Evolutionary conservation across 2,329 filamentous ascomycete species (phyloP).

Genomic region (Aureobasidium sp.): DNA sequence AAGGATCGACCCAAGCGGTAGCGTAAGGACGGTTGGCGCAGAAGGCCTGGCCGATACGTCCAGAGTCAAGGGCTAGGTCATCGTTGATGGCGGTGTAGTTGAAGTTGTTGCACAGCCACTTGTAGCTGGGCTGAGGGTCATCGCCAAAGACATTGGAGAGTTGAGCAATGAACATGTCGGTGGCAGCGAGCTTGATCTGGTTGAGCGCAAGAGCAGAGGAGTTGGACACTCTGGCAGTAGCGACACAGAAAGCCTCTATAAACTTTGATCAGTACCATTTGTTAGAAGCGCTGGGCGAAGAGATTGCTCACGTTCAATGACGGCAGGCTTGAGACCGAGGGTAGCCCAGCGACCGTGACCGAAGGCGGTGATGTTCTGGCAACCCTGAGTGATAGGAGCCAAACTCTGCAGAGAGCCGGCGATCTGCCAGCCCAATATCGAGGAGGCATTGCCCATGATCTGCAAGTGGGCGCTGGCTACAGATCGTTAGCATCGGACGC

Average conservation of each 20-base stretch:
- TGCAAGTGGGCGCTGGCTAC: slow-evolving; percentile 4
- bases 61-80: neutral
- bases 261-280: neutral
- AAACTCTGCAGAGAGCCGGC: slow-evolving; percentile 17
- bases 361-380: slow-evolving; percentile 15
- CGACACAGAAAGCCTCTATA: slow-evolving; percentile 17
- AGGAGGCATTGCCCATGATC: slow-evolving; percentile 18
- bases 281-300: too few relatives aligned
- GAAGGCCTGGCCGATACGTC: neutral
- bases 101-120: slow-evolving; percentile 1
- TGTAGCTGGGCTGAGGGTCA: neutral
- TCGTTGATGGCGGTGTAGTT: neutral
- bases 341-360: slow-evolving; percentile 18
- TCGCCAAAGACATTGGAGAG: slow-evolving; percentile 18
- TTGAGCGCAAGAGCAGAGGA: slow-evolving; percentile 15
- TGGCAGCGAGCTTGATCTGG: slow-evolving; percentile 17
- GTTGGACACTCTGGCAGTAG: slow-evolving; percentile 13
- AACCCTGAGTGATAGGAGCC: slow-evolving; percentile 13
- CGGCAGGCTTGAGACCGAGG: slow-evolving; percentile 15
- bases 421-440: slow-evolving; percentile 23
- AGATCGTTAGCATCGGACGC: neutral
- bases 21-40: neutral
- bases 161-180: slow-evolving; percentile 19
- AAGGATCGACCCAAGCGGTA: neutral
- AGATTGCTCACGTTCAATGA: slow-evolving; percentile 14